These are phyloP conservation scores for Cystobasidiaceae sp. DNA, from an alignment of 1,284 basidiomycete genomes.

Conservation along the genomic window DNA sequence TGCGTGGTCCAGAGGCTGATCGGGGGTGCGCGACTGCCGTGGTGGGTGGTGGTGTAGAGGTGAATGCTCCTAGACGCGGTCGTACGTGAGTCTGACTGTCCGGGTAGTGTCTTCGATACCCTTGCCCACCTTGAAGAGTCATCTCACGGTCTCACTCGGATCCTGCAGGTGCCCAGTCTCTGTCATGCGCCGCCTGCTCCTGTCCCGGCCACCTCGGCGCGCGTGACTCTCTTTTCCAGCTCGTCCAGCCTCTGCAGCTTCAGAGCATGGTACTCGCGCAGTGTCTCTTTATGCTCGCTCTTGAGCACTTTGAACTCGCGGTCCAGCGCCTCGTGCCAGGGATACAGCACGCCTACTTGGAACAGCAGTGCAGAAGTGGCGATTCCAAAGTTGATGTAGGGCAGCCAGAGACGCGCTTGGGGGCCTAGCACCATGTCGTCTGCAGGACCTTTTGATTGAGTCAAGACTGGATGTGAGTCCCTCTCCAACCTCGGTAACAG, in stretches of 20 bases:
- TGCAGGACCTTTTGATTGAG: no score
- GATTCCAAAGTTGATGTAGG: conserved; percentile 10
- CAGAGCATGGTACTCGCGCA: conserved; percentile 29
- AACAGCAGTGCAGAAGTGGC: conserved; percentile 6
- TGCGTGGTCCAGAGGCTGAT: no score
- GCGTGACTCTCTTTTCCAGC: conserved; percentile 30
- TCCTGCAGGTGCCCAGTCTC: conserved; percentile 8
- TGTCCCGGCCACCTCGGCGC: conserved; percentile 32
- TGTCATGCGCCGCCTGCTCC: conserved; percentile 32
- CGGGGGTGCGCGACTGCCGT: no score
- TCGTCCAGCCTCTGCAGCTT: conserved; percentile 30
- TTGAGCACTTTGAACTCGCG: conserved; percentile 34
- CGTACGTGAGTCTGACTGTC: no score
- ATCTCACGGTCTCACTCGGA: no score
- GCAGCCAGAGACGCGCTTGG: not conserved
- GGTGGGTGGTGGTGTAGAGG: no score
- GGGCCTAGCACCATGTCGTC: conserved; percentile 12
- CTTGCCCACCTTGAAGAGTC: no score
- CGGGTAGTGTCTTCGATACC: no score
- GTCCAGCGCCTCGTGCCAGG: conserved; percentile 26
- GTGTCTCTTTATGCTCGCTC: conserved; percentile 15
- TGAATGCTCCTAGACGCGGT: no score
- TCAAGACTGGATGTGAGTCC: no score
- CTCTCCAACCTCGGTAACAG: no score
- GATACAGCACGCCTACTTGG: conserved; percentile 13